These are phyloP conservation scores for Cercospora berteroae DNA, from an alignment of 2,329 filamentous ascomycete species.

Conservation along the genomic window DNA sequence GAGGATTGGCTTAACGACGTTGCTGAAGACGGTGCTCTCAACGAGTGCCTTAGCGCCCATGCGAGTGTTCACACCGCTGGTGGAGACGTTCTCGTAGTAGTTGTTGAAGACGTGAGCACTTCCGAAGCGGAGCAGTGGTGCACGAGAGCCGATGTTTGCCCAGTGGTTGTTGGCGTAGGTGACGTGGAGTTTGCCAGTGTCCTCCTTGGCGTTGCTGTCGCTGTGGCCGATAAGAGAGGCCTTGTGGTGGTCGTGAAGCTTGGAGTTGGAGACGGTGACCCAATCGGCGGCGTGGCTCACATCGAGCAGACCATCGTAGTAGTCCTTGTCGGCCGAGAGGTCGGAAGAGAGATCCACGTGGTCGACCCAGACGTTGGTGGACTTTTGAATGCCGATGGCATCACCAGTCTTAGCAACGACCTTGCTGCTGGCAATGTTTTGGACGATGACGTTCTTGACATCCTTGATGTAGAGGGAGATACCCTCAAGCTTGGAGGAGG, in stretches of 20 bases:
- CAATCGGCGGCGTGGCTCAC: conserved; percentile 63
- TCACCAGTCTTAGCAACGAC: conserved; percentile 51
- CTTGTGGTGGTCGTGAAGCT: conserved; percentile 61
- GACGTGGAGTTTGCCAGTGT: conserved; percentile 61
- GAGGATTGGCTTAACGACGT: conserved; percentile 39
- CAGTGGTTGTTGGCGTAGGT: conserved; percentile 68
- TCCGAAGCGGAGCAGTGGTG: conserved; percentile 64
- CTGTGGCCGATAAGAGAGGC: conserved; percentile 61
- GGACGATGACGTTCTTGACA: conserved; percentile 56
- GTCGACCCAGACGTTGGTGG: conserved; percentile 62
- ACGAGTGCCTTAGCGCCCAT: conserved; percentile 46
- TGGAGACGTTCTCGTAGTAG: conserved; percentile 44
- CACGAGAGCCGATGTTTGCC: conserved; percentile 62
- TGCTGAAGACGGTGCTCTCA: conserved; percentile 42
- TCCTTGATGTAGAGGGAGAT: conserved; percentile 51
- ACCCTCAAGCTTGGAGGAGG: conserved; percentile 44
- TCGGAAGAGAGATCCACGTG: conserved; percentile 65
- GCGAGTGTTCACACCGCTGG: conserved; percentile 43
- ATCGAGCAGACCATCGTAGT: conserved; percentile 67
- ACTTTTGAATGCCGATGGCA: conserved; percentile 51
- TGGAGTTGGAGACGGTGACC: conserved; percentile 52
- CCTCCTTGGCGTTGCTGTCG: conserved; percentile 57
- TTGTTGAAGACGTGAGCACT: conserved; percentile 62
- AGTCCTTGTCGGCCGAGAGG: conserved; percentile 61
- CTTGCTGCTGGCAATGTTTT: conserved; percentile 55